Evolutionary conservation across 1,284 basidiomycete genomes (phyloP).

Genomic region (Apiotrichum domesticum): DNA sequence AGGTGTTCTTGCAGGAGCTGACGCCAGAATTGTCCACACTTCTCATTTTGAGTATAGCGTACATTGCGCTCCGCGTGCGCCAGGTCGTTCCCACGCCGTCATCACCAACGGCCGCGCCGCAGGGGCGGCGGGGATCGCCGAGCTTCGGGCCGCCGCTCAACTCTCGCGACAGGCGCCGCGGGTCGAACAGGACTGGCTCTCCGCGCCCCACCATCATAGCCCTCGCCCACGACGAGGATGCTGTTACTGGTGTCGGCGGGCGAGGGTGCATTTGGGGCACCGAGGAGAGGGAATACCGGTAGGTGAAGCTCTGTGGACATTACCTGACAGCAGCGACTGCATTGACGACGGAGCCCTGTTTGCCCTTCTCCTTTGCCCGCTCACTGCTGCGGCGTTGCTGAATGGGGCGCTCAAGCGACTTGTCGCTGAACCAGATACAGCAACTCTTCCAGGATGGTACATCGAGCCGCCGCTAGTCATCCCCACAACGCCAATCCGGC

Average conservation of each 20-base stretch:
- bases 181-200: not conserved
- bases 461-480: conserved; percentile 61
- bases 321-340: conserved; percentile 55
- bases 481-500: conserved; percentile 35
- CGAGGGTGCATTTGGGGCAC: conserved; percentile 46
- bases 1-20: not conserved
- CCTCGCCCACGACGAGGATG: conserved; percentile 17
- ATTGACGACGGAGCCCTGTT: conserved; percentile 77
- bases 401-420: conserved; percentile 50
- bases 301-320: conserved; percentile 1
- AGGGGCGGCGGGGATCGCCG: not conserved
- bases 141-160: not conserved
- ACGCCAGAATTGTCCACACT: conserved; percentile 12
- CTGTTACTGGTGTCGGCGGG: conserved; percentile 18
- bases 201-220: not conserved
- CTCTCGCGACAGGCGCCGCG: no score
- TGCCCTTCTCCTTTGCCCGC: conserved; percentile 67
- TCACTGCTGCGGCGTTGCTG: conserved; percentile 62
- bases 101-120: conserved; percentile 13
- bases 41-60: conserved; percentile 7
- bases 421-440: conserved; percentile 25
- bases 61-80: conserved; percentile 24
- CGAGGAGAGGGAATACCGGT: conserved; percentile 44
- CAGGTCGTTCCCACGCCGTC: not conserved
- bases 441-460: conserved; percentile 60